Evolutionary conservation across 148 eudicot species (phyloP), one percentile per base, ranked within the genome.

Genomic region (Chenopodium quinoa): DNA sequence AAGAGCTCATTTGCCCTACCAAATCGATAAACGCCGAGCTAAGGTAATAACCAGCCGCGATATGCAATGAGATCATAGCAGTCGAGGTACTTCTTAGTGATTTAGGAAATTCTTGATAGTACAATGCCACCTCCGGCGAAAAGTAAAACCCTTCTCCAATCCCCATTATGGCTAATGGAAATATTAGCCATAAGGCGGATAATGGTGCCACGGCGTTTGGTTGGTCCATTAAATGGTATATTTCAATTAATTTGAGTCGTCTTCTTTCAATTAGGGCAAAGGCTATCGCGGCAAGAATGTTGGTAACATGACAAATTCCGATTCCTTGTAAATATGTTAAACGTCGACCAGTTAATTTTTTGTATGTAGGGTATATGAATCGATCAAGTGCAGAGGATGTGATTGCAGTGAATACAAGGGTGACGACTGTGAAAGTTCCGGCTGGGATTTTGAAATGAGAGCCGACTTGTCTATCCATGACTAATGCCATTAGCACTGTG

Each of bases 401-500:
- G 23, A 90, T 77, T 62, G 86, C 87, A 1, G 89, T 79, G 25
- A 86, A 73, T 47, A 88, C 12, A 13, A 88, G 84, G n/a, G 80
- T 71, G n/a, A 90, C 68, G 25, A 83, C 86, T 0, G 85, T 67
- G 56, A 85, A 83, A 1, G 90, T 82, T 0, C 86, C 86, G 1
- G 89, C 87, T 1, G 90, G 89, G 12, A 86, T 78, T 76, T 83
- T 76, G 78, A 85, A 85, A 48, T 80, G 46, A 4, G 83, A 56
- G 5, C 89, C 89, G 2, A 90, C 74, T 46, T 69, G 72, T 71
- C 89, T 60, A 23, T 90, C 89, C 90, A 88, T 88, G 73, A 87
- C 85, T 78, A 90, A 77, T 52, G 97, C 93, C 87, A 91, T 93
- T 13, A 94, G 89, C 16, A 87, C 82, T 0, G 83, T 50, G 56